Base-by-base conservation (phyloP, 768 basidiomycete genomes). In the Suillus tomentosus region DNA sequence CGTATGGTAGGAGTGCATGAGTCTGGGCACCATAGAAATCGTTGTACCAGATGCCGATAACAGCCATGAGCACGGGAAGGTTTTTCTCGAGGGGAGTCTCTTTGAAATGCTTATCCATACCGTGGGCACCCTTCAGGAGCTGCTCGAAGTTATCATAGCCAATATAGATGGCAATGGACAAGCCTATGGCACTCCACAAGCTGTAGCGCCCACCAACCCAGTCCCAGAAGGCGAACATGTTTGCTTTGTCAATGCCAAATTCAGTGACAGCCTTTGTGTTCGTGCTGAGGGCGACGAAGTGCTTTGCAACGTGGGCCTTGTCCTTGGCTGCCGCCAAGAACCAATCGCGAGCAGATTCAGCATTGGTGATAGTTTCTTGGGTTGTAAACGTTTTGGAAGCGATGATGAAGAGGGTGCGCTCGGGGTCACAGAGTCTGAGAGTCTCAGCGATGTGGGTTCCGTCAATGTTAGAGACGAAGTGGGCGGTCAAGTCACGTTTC, bases 141-240 rank as follows among this genome's bases (percentile, higher is more conserved):
- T 91, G 80, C 75, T 92, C 90, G 75, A 99, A 99, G 83, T 96
- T 92, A 43, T 97, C 92, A 74, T 87, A 97, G 3, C 97, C 97
- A 70, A 99, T 92, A 54, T 88, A 90, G 59, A 99, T 81, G 45
- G 93, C 92, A 78, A 99, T 99, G 53, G 93, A 92, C 64, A 99
- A 83, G 64, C 97, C 97, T 70, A 99, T 98, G 37, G 97, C 96
- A 66, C 94, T 95, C 96, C 97, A 99, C 68, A 99, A 83, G 70
- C 92, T 95, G 85, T 99, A 99, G 67, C 96, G 87, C 34, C 97
- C 97, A 66, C 97, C 97, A 67, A 99, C 97, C 97, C 97, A 99
- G 79, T 99, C 97, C 96, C 96, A 99, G 87, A 99, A 99, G 74
- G 91, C 89, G 87, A 99, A 99, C 96, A 99, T 99, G 81, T 98